phyloP scores from a whole-genome alignment of 176 grass and related monocot species.

The Saccharum officinarum region DNA sequence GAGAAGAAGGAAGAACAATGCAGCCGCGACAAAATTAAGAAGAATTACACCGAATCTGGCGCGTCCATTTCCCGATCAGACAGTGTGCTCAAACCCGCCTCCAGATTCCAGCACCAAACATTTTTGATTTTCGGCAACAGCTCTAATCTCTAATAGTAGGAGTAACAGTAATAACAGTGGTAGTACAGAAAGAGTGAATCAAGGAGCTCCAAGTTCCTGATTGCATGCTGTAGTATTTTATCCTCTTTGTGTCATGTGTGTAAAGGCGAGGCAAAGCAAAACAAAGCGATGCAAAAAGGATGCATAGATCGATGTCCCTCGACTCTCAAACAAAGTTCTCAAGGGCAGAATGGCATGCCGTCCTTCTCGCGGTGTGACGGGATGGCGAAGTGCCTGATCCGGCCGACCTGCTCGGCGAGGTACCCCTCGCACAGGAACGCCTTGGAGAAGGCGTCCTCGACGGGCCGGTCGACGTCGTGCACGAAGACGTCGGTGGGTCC shows the following conservation, averaged over 20 bases:
- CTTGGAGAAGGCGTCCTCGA: conserved; percentile 77
- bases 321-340: background rate
- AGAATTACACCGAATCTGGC: background rate
- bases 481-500: conserved; percentile 72
- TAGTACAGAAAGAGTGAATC: background rate
- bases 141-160: background rate
- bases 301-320: background rate
- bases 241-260: background rate
- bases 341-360: conserved; percentile 71
- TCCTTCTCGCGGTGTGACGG: conserved; percentile 52
- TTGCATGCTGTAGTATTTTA: background rate
- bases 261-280: background rate
- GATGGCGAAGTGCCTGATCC: conserved; percentile 73
- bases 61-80: background rate
- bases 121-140: background rate
- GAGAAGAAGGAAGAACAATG: background rate
- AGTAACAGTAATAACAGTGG: background rate
- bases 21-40: background rate
- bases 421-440: conserved; percentile 67
- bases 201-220: background rate
- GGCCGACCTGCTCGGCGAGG: conserved; percentile 59
- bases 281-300: background rate
- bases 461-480: conserved; percentile 64
- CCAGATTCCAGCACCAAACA: background rate
- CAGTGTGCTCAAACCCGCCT: background rate